Conservation (phyloP, 805 yeast species). For the Lachancea lanzarotensis region DNA sequence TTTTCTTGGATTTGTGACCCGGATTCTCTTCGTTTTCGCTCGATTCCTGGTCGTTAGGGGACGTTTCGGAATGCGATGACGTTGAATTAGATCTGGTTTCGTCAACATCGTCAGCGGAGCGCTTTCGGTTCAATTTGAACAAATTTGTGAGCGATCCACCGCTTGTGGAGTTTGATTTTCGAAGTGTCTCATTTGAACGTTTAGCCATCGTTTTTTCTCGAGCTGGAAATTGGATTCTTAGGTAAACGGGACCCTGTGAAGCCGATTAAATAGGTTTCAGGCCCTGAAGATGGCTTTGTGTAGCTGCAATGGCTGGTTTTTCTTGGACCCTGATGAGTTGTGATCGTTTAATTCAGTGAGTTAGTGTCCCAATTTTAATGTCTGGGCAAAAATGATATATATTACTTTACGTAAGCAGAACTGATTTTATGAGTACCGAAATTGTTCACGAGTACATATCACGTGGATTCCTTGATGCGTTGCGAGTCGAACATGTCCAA, state of each 20-base stretch:
- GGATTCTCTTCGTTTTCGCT: slow-evolving; percentile 8
- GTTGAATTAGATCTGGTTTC: slow-evolving; percentile 18
- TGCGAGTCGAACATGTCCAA: no score
- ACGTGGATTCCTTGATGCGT: no score
- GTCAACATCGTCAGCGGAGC: slow-evolving; percentile 17
- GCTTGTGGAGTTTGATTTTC: slow-evolving; percentile 24
- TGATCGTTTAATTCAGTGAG: no score
- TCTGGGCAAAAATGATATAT: no score
- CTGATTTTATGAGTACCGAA: no score
- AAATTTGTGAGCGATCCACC: slow-evolving; percentile 30
- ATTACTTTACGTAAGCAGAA: no score
- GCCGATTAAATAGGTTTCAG: not conserved
- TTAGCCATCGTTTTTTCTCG: slow-evolving; percentile 8
- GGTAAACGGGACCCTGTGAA: not conserved
- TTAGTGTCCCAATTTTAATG: no score
- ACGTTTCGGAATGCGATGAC: slow-evolving; percentile 3
- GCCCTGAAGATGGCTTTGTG: not conserved
- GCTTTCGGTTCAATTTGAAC: slow-evolving; percentile 26
- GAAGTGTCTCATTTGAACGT: slow-evolving; percentile 11
- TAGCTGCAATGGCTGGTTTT: no score
- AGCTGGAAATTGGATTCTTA: not conserved
- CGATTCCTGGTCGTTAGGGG: slow-evolving; percentile 6
- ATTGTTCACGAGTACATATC: no score
- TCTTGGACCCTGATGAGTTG: no score
- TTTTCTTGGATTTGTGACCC: not conserved